Percentiles rank a stretch among this genome's conserved stretches.
phyloP scores from a whole-genome alignment of 306 rosid genomes.

The Arachis stenosperma region DNA sequence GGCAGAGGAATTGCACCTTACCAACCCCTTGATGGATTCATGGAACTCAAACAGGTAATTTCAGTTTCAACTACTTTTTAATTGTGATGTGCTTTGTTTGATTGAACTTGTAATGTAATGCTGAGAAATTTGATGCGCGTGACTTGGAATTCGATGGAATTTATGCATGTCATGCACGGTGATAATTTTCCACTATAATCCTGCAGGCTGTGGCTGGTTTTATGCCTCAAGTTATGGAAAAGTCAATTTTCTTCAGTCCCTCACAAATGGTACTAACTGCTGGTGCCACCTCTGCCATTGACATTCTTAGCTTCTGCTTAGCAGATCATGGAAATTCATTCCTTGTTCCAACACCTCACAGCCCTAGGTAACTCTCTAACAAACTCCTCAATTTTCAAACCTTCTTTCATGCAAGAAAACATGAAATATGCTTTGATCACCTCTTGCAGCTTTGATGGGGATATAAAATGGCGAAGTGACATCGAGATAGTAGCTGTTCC shows the following conservation, averaged over 20 bases:
- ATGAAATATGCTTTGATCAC: conserved; percentile 42
- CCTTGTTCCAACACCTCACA: conserved; percentile 91
- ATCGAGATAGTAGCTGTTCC: conserved; percentile 77
- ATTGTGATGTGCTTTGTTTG: neutral
- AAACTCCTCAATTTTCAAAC: conserved; percentile 19
- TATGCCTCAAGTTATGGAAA: conserved; percentile 76
- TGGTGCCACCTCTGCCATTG: conserved; percentile 77
- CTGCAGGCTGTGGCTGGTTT: conserved; percentile 86
- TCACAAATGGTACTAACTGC: conserved; percentile 72
- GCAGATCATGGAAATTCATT: conserved; percentile 89
- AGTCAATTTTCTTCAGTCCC: conserved; percentile 68
- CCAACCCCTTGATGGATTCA: conserved; percentile 39
- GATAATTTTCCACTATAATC: conserved; percentile 25
- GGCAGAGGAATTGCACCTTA: conserved; percentile 45
- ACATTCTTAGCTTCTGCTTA: conserved; percentile 88
- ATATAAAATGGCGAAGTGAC: conserved; percentile 77
- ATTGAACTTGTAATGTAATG: neutral
- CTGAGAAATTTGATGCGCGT: neutral
- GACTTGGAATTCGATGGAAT: neutral
- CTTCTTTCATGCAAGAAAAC: neutral
- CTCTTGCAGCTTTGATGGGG: conserved; percentile 76
- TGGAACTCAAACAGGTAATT: conserved; percentile 43
- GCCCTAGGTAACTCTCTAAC: conserved; percentile 67
- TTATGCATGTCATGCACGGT: neutral
- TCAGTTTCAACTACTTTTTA: neutral